These are phyloP conservation scores for Paramecium primaurelia DNA, from an alignment of 73 alveolate genomes.

Conservation along the genomic window DNA sequence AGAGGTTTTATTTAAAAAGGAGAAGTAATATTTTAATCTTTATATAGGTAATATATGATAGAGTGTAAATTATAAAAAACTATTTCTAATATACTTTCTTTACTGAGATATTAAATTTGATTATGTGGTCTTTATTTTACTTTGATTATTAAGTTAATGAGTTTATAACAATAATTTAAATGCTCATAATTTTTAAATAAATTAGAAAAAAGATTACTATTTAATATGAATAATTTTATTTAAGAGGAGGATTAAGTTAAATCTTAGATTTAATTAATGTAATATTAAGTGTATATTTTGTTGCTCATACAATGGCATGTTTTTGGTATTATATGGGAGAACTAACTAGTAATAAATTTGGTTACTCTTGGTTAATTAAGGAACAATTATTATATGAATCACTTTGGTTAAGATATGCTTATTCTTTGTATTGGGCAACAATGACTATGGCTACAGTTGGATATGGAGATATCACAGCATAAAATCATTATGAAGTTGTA, in stretches of 20 bases:
- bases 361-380: background rate
- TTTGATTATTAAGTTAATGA: background rate
- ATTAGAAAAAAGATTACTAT: background rate
- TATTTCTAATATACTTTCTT: background rate
- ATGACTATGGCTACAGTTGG: constrained; percentile 62
- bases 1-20: background rate
- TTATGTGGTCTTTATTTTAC: background rate
- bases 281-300: background rate
- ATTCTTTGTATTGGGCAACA: constrained; percentile 57
- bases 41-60: background rate
- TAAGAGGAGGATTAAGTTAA: background rate
- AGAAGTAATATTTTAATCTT: background rate
- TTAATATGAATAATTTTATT: background rate
- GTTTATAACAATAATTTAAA: background rate
- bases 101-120: background rate
- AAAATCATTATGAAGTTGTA: constrained; percentile 17
- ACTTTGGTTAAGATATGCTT: constrained; percentile 30
- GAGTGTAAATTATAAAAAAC: background rate
- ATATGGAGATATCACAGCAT: constrained; percentile 58
- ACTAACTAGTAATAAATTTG: background rate
- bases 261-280: background rate
- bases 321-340: constrained; percentile 33
- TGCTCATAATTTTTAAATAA: background rate
- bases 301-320: constrained; percentile 35
- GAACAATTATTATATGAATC: background rate